Evolutionary conservation across 352 stramenopile species (phyloP).

Genomic region (Phytophthora agathidicida): DNA sequence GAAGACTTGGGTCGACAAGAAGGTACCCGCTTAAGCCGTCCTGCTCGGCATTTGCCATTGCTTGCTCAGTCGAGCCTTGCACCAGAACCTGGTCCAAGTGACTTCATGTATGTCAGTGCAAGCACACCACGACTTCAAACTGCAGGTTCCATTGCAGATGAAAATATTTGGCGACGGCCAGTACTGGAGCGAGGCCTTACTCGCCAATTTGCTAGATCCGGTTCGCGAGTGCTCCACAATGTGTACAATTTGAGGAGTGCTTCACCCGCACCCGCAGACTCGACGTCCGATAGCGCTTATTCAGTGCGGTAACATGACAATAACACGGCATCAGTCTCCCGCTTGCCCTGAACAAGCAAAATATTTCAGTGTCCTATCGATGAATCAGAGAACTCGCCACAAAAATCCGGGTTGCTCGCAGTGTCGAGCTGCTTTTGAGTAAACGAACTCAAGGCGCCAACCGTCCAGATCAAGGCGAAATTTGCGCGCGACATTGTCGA

Average conservation of each 20-base stretch:
- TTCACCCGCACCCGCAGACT: background rate
- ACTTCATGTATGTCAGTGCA: slow-evolving; percentile 16
- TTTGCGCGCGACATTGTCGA: no score
- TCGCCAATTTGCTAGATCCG: slow-evolving; percentile 13
- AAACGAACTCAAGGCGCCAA: no score
- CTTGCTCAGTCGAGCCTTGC: slow-evolving; percentile 23
- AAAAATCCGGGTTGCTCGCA: no score
- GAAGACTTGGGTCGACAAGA: slow-evolving; percentile 16
- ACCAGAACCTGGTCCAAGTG: slow-evolving; percentile 20
- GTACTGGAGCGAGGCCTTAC: slow-evolving; percentile 1
- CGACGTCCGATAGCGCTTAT: slow-evolving; percentile 5
- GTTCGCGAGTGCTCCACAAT: slow-evolving; percentile 16
- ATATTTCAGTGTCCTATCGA: no score
- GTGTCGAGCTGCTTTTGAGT: no score
- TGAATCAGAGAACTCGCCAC: no score
- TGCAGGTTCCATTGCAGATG: slow-evolving; percentile 2
- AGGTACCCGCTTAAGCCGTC: background rate
- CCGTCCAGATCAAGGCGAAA: no score
- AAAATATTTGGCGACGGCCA: background rate
- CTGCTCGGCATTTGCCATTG: slow-evolving; percentile 15
- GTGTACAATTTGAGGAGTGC: slow-evolving; percentile 21
- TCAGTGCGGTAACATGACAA: background rate
- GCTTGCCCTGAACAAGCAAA: no score
- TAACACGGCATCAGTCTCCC: no score
- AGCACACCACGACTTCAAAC: slow-evolving; percentile 12